A percentile compares a stretch with the other conserved stretches of the same genome.
Conservation (phyloP, 257 asterid genomes). For the Asclepias syriaca region DNA sequence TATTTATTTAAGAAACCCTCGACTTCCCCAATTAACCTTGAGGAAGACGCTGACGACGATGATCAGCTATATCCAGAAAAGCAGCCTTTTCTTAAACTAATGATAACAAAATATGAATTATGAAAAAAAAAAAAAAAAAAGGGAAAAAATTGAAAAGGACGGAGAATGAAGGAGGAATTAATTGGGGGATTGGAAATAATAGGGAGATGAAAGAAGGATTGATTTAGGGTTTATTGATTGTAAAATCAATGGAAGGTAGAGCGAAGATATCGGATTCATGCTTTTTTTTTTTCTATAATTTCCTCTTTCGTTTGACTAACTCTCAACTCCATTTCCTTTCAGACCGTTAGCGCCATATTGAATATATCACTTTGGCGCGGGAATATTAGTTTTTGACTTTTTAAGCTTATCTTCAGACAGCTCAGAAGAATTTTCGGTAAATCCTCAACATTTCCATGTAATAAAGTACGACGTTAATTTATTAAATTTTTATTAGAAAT, state of each 20-base stretch:
- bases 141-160: not conserved
- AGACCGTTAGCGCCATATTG: not conserved
- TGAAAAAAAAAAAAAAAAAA: not conserved
- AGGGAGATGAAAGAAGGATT: constrained; percentile 21
- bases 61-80: not conserved
- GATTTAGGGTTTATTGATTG: constrained; percentile 38
- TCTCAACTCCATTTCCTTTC: not conserved
- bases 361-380: constrained; percentile 13
- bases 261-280: constrained; percentile 39
- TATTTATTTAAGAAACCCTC: not conserved
- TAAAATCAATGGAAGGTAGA: constrained; percentile 28
- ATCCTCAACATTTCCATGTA: too few relatives aligned
- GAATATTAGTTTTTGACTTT: constrained; percentile 11
- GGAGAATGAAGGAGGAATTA: not conserved
- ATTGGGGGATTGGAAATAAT: constrained; percentile 14
- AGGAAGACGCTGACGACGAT: not conserved
- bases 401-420: not conserved
- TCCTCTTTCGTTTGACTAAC: constrained; percentile 4
- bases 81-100: not conserved
- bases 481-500: too few relatives aligned
- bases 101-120: not conserved
- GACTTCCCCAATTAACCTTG: not conserved
- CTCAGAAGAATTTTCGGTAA: not conserved
- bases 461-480: too few relatives aligned
- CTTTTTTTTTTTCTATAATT: not conserved